Evolutionary conservation across 768 basidiomycete species (phyloP), one percentile per base, ranked within the genome.

Genomic region (Tephrocybe sp.): DNA sequence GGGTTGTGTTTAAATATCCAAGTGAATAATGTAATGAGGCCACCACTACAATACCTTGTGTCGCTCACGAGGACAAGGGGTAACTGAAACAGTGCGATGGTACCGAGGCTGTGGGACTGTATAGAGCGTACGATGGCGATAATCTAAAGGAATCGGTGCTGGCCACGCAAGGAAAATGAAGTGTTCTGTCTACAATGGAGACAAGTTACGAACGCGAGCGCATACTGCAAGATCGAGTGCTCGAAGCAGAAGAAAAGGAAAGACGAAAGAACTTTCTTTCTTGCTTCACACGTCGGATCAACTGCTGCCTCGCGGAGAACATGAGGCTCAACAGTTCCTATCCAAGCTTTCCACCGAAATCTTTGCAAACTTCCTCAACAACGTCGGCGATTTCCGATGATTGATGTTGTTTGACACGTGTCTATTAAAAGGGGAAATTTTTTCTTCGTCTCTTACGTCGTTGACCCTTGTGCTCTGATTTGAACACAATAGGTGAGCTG

Each of bases 291-390:
- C 39, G 46, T 60, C 65, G 64, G 66, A 66, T 68, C 66, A 68
- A 49, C 56, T 66, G n/a, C n/a, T n/a, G 72, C 74, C 74, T 74
- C 70, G 64, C 68, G 63, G 67, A 55, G 60, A 62, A 71, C 73
- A 76, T 66, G 74, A 74, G 74, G 73, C 71, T 54, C 34, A 9
- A 30, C 28, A 30, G 11, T 30, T 5, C 28, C 28, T 30, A 30
- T 30, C 28, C 28, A 30, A 30, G 28, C 28, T 5, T 30, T 30
- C 15, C 25, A 44, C 51, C 56, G n/a, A 9, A 46, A 30, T 49
- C 50, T 41, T 39, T 30, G 48, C 32, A 10, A 25, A 17, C n/a
- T 25, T 43, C 32, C 42, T 41, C 40, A 52, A 48, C 33, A 6
- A 34, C 12, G 14, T 42, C 49, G 51, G 43, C 51, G 20, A 45